These are phyloP conservation scores for Aspergillus homomorphus DNA, from an alignment of 495 filamentous ascomycete species.

Conservation along the genomic window DNA sequence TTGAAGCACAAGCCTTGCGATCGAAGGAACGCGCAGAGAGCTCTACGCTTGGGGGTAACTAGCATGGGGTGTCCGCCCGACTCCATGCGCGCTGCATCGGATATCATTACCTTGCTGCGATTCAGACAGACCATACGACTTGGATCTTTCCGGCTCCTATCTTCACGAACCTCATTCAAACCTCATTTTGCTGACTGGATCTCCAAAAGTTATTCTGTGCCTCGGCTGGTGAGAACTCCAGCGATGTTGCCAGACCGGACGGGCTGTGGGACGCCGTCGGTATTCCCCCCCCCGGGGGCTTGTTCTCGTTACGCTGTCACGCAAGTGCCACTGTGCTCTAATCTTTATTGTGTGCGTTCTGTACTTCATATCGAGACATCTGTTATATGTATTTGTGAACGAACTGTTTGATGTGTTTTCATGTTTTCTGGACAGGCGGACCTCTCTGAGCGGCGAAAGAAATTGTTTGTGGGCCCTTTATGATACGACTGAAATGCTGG, in stretches of 20 bases:
- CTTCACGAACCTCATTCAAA: too few relatives aligned
- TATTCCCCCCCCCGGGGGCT: background rate
- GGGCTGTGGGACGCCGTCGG: background rate
- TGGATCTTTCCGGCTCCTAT: too few relatives aligned
- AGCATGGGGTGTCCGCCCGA: constrained; percentile 17
- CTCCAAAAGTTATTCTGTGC: background rate
- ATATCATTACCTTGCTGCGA: background rate
- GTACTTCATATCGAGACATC: constrained; percentile 8
- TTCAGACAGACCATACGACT: background rate
- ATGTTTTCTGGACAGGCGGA: background rate
- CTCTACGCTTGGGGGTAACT: constrained; percentile 51
- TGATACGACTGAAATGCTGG: constrained; percentile 1
- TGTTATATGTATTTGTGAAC: constrained; percentile 7
- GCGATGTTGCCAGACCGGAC: background rate
- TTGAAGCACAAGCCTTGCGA: constrained; percentile 80
- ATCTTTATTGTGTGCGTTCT: constrained; percentile 4
- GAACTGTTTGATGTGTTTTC: background rate
- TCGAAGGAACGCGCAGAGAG: constrained; percentile 70
- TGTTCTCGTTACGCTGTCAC: background rate
- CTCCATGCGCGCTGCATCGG: background rate
- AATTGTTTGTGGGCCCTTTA: background rate
- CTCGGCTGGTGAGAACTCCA: background rate
- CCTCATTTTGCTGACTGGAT: background rate
- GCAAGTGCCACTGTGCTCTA: constrained; percentile 8
- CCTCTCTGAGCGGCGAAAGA: background rate